Evolutionary conservation across 176 grass and related monocot species (phyloP).

Genomic region (Ensete glaucum): DNA sequence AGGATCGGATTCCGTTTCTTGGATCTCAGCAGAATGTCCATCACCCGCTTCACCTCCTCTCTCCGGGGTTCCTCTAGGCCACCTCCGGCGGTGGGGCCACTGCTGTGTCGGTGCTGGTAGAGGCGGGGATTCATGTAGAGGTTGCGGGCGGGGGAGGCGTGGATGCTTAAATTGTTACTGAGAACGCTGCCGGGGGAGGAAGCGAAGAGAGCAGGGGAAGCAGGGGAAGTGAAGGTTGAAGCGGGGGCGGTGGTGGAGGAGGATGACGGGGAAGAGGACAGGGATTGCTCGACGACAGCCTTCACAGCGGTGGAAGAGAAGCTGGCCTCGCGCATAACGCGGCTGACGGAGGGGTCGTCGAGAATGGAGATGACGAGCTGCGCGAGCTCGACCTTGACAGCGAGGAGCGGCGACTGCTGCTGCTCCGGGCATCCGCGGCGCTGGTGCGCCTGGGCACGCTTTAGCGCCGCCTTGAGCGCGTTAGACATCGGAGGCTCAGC

Average conservation of each 20-base stretch:
- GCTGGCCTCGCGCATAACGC: constrained; percentile 94
- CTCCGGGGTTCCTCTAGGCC: background rate
- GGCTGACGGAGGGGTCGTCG: constrained; percentile 83
- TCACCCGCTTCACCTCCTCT: constrained; percentile 5
- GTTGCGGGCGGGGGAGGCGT: background rate
- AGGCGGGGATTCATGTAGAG: constrained; percentile 19
- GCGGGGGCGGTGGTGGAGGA: background rate
- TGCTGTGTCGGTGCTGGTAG: background rate
- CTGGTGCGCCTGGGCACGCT: constrained; percentile 85
- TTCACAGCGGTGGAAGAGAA: constrained; percentile 72
- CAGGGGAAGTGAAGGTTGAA: background rate
- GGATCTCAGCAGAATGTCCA: constrained; percentile 8
- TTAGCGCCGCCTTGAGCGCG: constrained; percentile 74
- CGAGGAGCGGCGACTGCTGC: constrained; percentile 65
- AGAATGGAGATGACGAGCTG: constrained; percentile 82
- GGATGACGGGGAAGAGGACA: constrained; percentile 36
- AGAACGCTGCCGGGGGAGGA: background rate
- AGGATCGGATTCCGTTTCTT: constrained; percentile 18
- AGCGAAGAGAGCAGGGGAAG: background rate
- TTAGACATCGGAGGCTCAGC: constrained; percentile 55
- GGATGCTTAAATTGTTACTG: background rate
- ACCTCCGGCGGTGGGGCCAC: background rate
- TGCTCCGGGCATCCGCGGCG: constrained; percentile 58
- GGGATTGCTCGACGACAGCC: constrained; percentile 57
- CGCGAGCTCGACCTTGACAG: constrained; percentile 85